phyloP scores from a whole-genome alignment of 192 early-diverging fungal species.

The Gonapodya sp. region DNA sequence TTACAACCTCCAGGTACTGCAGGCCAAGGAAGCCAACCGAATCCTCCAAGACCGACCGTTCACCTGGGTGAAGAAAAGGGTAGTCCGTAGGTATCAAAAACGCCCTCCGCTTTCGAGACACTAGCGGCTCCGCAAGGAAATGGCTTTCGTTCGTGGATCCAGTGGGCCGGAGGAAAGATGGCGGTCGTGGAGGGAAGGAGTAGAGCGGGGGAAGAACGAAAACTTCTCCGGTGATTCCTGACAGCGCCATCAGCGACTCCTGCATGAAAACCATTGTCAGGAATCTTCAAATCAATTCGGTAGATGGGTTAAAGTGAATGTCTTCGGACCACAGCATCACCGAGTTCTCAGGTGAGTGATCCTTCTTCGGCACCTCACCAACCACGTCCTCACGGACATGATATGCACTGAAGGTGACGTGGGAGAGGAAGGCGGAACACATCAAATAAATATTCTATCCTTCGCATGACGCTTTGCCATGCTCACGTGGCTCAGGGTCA shows the following conservation, averaged over 20 bases:
- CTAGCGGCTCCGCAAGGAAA: background rate
- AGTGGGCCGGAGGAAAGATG: background rate
- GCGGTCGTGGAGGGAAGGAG: slow-evolving; percentile 19
- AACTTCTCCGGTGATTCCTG: slow-evolving; percentile 57
- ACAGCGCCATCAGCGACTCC: slow-evolving; percentile 55
- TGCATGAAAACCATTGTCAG: slow-evolving; percentile 26
- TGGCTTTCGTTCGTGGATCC: background rate
- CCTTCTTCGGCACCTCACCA: too few species aligned
- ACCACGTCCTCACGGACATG: too few species aligned
- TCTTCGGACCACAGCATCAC: background rate
- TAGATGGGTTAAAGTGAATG: background rate
- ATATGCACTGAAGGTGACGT: too few species aligned
- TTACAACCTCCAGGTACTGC: background rate
- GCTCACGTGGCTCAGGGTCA: too few species aligned
- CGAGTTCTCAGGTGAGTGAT: too few species aligned
- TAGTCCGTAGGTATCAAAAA: slow-evolving; percentile 50
- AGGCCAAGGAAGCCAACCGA: background rate
- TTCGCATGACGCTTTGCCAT: too few species aligned
- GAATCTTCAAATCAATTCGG: background rate
- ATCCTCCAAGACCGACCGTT: slow-evolving; percentile 41
- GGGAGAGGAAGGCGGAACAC: too few species aligned
- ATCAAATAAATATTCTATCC: too few species aligned
- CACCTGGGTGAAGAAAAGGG: slow-evolving; percentile 53
- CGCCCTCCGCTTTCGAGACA: background rate
- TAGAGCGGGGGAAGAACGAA: slow-evolving; percentile 41